phyloP scores from a whole-genome alignment of 306 rosid genomes.

The Casuarina equisetifolia region DNA sequence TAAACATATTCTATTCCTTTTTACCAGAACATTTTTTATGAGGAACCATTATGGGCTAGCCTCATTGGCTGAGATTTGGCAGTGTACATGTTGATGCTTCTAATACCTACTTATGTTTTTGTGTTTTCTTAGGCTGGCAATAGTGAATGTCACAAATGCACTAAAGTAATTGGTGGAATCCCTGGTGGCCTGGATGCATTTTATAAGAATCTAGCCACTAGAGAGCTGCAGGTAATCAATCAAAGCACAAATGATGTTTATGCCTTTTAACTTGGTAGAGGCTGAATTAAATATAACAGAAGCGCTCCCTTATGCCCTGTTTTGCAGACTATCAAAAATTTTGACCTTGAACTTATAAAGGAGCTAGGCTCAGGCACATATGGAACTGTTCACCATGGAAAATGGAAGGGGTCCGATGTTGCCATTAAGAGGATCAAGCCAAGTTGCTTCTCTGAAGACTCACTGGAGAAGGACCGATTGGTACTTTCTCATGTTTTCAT shows the following conservation, averaged over 20 bases:
- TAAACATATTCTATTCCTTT: not conserved
- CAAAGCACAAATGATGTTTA: not conserved
- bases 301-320: not conserved
- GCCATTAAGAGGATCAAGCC: slow-evolving; percentile 37
- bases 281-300: not conserved
- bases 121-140: slow-evolving; percentile 1
- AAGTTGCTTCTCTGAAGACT: slow-evolving; percentile 30
- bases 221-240: slow-evolving; percentile 35
- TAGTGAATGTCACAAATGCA: too few relatives aligned
- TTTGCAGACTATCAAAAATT: slow-evolving; percentile 23
- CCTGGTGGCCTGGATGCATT: not conserved
- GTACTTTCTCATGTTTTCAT: slow-evolving; percentile 6
- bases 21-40: not conserved
- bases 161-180: slow-evolving; percentile 16
- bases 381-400: slow-evolving; percentile 38
- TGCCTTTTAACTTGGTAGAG: slow-evolving; percentile 1
- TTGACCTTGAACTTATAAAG: slow-evolving; percentile 37
- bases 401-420: slow-evolving; percentile 40
- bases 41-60: not conserved
- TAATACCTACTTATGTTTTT: slow-evolving; percentile 1
- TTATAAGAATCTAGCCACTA: slow-evolving; percentile 28
- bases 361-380: slow-evolving; percentile 38
- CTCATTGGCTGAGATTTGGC: not conserved
- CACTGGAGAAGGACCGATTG: slow-evolving; percentile 29
- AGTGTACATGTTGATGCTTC: not conserved